These are phyloP conservation scores for Plantago elongata DNA, from an alignment of 257 asterid genomes.

Conservation along the genomic window DNA sequence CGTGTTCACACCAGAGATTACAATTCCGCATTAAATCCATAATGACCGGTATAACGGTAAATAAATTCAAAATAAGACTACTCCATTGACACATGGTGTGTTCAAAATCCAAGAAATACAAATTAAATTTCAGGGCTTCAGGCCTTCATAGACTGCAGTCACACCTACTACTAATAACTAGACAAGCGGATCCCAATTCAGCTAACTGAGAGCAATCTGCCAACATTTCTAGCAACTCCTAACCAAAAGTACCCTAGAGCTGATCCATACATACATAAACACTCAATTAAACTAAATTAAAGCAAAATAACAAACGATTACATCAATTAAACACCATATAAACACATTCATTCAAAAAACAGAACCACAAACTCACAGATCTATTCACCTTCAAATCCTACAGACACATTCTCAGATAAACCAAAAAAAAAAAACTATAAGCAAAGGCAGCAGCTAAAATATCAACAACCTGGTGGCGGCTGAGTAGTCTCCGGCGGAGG, in stretches of 20 bases:
- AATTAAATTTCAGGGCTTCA: too few species aligned
- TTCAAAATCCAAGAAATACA: too few species aligned
- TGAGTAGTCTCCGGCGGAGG: slow-evolving; percentile 33
- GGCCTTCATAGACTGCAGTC: background rate
- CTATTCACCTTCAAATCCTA: background rate
- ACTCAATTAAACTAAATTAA: too few species aligned
- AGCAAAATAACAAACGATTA: too few species aligned
- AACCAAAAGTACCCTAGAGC: too few species aligned
- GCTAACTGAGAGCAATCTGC: too few species aligned
- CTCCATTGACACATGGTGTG: background rate
- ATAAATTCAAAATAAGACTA: background rate
- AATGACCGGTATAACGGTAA: too few species aligned
- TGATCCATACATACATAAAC: too few species aligned
- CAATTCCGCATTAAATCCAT: background rate
- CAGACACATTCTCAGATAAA: background rate
- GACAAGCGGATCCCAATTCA: background rate
- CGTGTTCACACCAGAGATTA: background rate
- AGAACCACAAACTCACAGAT: background rate
- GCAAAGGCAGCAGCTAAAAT: background rate
- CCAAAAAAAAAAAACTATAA: background rate
- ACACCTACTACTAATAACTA: background rate
- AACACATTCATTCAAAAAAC: too few species aligned
- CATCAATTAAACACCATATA: too few species aligned
- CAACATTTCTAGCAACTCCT: too few species aligned
- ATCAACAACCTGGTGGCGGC: slow-evolving; percentile 43